Evolutionary conservation across 2,329 filamentous ascomycete genomes (phyloP), one percentile per base, ranked within the genome.

Genomic region (Hypomyces perniciosus): DNA sequence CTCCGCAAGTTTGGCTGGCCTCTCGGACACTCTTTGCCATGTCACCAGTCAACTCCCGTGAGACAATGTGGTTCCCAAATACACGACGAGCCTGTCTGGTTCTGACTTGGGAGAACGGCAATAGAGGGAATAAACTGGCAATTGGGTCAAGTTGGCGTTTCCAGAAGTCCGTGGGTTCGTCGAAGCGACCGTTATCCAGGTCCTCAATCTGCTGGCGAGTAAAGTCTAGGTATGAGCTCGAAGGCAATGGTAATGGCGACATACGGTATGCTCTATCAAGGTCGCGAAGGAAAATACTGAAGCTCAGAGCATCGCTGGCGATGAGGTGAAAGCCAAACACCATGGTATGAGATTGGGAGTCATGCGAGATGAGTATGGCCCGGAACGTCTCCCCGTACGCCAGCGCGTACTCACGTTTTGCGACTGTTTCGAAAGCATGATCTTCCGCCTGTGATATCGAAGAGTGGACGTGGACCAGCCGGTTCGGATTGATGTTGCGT

Each of bases 321-420:
- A 80, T 77, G 56, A 79, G 76, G 52, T 80, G 76, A 39, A 67
- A 68, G 6, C 62, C 65, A 12, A 80, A 50, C 0, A 81, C 42
- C 2, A 79, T 53, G 54, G 63, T 70, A 53, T 77, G 70, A 5
- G 53, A 46, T 0, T 61, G 1, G 60, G 54, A 0, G 63, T 65
- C 8, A 64, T 49, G 58, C 0, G 68, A 58, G 3, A 76, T 57
- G 1, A 75, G 58, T 3, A 58, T 46, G 4, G 72, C 55, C 6
- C 62, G 57, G 5, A 73, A 48, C 2, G 58, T 44, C 4, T 71
- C 58, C 6, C 72, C 69, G 5, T 55, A 56, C 10, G 61, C 62
- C 6, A 78, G 49, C 45, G 73, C 65, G 33, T 65, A 76, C 2
- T 60, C 53, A 47, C 72, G 57, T 1, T 56, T 47, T 3, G 30